Conservation (phyloP, 345 rosid species). For the Durio zibethinus region DNA sequence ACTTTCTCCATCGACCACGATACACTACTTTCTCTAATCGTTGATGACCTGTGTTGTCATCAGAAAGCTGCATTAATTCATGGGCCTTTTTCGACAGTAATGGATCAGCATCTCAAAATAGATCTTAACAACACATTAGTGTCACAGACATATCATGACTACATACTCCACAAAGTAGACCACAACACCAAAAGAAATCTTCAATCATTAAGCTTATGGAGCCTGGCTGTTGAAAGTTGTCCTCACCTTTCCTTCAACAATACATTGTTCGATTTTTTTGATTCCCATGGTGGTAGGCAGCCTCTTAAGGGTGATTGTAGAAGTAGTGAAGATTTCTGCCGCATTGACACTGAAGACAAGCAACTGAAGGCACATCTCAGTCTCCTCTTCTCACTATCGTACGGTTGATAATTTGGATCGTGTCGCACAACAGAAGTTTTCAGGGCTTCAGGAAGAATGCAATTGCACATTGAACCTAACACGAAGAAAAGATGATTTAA, state of each 20-base stretch:
- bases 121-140: background rate
- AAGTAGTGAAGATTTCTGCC: conserved; percentile 67
- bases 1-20: background rate
- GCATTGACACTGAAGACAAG: conserved; percentile 77
- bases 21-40: too few species aligned
- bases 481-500: conserved; percentile 8
- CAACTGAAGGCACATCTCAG: conserved; percentile 59
- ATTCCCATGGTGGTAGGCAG: conserved; percentile 83
- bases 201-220: background rate
- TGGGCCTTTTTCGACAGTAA: background rate
- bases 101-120: background rate
- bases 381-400: conserved; percentile 68
- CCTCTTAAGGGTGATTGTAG: conserved; percentile 83
- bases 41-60: background rate
- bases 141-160: background rate
- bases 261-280: conserved; percentile 56
- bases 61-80: background rate
- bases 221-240: background rate
- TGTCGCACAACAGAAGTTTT: conserved; percentile 57
- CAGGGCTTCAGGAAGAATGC: conserved; percentile 81
- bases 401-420: conserved; percentile 52
- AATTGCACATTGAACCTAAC: conserved; percentile 86
- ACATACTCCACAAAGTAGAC: background rate
- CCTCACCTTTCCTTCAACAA: conserved; percentile 69
- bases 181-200: background rate